phyloP scores from a whole-genome alignment of 2,329 filamentous ascomycete genomes.

The Arthroderma sp. region DNA sequence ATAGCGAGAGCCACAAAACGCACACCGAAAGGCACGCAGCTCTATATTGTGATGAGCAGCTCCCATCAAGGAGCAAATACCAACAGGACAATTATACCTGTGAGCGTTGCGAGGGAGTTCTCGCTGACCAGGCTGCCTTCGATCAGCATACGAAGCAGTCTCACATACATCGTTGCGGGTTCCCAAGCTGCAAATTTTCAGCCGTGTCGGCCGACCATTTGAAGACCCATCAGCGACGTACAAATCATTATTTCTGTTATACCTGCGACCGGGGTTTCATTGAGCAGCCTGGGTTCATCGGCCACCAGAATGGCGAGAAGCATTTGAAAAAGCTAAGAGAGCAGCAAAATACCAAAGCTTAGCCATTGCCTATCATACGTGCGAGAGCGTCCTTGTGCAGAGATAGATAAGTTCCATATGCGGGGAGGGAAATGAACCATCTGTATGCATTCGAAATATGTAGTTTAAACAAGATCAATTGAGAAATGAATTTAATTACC shows the following conservation, averaged over 20 bases:
- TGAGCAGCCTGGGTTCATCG: slow-evolving; percentile 3
- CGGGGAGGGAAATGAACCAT: too few species aligned
- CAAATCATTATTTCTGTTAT: slow-evolving; percentile 8
- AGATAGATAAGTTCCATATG: too few species aligned
- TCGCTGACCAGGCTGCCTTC: background rate
- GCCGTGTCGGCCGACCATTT: background rate
- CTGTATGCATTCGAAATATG: too few species aligned
- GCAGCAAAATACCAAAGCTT: too few species aligned
- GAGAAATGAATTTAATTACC: too few species aligned
- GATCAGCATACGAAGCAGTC: background rate
- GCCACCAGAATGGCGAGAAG: slow-evolving; percentile 4
- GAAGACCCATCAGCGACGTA: slow-evolving; percentile 5
- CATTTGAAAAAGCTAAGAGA: background rate
- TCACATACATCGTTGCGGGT: slow-evolving; percentile 3
- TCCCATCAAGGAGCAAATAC: background rate
- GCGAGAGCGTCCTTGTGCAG: too few species aligned
- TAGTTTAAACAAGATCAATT: too few species aligned
- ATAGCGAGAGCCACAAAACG: background rate
- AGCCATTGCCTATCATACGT: too few species aligned
- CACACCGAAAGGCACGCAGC: slow-evolving; percentile 2
- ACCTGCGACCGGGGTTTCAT: slow-evolving; percentile 8
- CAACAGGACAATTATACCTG: background rate
- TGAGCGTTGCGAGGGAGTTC: background rate
- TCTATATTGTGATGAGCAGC: background rate
- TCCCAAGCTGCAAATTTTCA: slow-evolving; percentile 1